A percentile compares a stretch with the other conserved stretches of the same genome.
These are phyloP conservation scores for Aurantiochytrium sp. DNA, from an alignment of 108 stramenopile genomes.

Conservation along the genomic window DNA sequence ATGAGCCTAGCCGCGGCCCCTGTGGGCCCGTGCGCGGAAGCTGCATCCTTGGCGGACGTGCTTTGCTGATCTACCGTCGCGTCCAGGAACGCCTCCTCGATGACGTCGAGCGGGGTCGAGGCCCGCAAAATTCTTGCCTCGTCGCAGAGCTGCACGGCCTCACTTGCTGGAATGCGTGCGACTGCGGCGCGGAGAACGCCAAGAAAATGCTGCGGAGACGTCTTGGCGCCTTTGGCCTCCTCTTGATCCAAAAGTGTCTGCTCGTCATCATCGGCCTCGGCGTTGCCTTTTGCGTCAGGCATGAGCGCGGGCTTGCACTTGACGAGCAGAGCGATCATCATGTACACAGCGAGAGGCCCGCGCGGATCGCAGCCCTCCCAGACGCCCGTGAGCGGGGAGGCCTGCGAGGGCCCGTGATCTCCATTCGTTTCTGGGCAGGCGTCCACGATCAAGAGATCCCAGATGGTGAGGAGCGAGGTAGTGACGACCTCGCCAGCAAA, in stretches of 20 bases:
- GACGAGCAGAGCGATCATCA: constrained; percentile 24
- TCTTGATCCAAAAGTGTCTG: too few relatives aligned
- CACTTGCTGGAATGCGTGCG: background rate
- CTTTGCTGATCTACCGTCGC: too few relatives aligned
- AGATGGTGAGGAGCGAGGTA: background rate
- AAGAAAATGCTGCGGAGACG: background rate
- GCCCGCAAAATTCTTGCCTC: background rate
- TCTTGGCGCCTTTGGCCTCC: background rate
- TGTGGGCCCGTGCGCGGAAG: too few relatives aligned
- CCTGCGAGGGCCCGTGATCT: background rate
- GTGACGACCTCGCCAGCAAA: background rate
- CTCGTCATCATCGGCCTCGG: too few relatives aligned
- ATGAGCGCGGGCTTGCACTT: background rate
- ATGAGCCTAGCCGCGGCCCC: too few relatives aligned
- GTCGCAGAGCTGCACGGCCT: background rate
- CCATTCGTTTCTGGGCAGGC: background rate
- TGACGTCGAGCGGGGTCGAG: background rate
- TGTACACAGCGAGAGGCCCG: background rate
- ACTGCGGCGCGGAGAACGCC: background rate
- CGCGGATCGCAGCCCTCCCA: constrained; percentile 30
- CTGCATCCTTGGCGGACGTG: too few relatives aligned
- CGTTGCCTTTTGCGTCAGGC: too few relatives aligned
- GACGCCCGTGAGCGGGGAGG: constrained; percentile 4
- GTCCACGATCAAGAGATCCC: background rate
- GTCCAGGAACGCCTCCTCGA: background rate